Percentiles rank a stretch among this genome's conserved stretches.
Evolutionary conservation across 257 asterid species (phyloP).

Genomic region (Echium plantagineum): DNA sequence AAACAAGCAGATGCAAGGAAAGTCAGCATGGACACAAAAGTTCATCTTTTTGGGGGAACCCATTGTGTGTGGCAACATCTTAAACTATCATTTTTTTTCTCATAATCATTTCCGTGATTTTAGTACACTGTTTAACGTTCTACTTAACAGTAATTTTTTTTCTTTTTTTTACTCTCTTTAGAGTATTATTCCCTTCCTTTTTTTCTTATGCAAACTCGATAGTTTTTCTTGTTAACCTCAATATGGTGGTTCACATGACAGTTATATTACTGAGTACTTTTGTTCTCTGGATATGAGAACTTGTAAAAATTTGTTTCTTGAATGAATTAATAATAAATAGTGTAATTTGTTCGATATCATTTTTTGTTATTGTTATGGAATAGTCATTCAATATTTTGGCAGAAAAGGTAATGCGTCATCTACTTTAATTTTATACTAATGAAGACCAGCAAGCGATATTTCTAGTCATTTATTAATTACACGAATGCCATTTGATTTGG

Average conservation of each 20-base stretch:
- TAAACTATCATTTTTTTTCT: conserved; percentile 3
- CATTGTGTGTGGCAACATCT: conserved; percentile 36
- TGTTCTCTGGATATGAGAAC: not conserved
- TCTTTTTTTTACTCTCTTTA: no score
- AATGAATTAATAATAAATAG: no score
- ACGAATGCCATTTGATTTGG: not conserved
- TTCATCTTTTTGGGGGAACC: conserved; percentile 24
- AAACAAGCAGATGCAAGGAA: conserved; percentile 47
- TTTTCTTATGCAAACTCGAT: no score
- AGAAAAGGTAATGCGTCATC: not conserved
- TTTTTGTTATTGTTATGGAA: no score
- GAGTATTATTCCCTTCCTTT: no score
- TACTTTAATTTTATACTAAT: not conserved
- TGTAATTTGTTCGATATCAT: no score
- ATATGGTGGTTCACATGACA: no score
- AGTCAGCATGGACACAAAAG: conserved; percentile 33
- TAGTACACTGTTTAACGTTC: not conserved
- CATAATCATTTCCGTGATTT: no score
- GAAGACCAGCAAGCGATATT: not conserved
- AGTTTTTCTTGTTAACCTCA: no score
- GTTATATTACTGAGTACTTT: no score
- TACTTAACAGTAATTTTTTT: not conserved
- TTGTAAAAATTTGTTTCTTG: no score
- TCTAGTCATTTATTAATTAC: not conserved
- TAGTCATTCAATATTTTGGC: not conserved